Evolutionary conservation across 306 rosid species (phyloP), one percentile per base, ranked within the genome.

Genomic region (Notholithocarpus densiflorus): DNA sequence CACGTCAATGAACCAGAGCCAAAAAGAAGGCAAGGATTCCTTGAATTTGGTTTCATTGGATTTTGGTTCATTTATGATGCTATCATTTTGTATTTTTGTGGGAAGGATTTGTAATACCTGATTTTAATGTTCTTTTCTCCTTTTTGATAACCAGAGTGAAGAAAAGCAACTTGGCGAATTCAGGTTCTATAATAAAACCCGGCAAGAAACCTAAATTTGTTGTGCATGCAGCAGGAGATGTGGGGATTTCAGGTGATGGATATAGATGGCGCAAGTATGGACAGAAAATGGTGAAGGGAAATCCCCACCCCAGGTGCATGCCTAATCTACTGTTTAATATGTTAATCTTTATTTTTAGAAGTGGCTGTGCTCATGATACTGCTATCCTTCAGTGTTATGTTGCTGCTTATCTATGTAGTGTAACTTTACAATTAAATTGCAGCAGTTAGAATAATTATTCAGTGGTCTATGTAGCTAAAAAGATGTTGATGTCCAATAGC

Each of bases 231-330:
- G 97, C 88, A 1, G 97, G 93, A 75, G 97, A 91, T 75, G 98
- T 91, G 79, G 97, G 95, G 69, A 90, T 94, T 74, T 94, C 98
- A 17, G 95, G 92, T 55, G 98, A 94, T 79, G 98, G 98, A 79
- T 91, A 94, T 56, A 86, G 98, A 61, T 92, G 98, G 98, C 97
- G 97, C 84, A 94, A 94, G 87, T 94, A 94, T 69, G 98, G 98
- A 68, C 97, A 92, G 87, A 94, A 94, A 89, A 94, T 94, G 98
- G 97, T 94, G 82, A 94, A 93, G 84, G 98, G 98, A 65, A 92
- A 92, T 83, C 88, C 89, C 57, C 90, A 92, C 84, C 98, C 98
- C 45, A 92, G 98, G 98, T 94, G 82, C 65, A 18, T 81, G 17
- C 74, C 82, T 60, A 5, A 31, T n/a, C 37, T 15, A 18, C 19